A percentile compares a stretch with the other conserved stretches of the same genome.
phyloP scores from a whole-genome alignment of 169 alveolate species.

The Babesia ovis region DNA sequence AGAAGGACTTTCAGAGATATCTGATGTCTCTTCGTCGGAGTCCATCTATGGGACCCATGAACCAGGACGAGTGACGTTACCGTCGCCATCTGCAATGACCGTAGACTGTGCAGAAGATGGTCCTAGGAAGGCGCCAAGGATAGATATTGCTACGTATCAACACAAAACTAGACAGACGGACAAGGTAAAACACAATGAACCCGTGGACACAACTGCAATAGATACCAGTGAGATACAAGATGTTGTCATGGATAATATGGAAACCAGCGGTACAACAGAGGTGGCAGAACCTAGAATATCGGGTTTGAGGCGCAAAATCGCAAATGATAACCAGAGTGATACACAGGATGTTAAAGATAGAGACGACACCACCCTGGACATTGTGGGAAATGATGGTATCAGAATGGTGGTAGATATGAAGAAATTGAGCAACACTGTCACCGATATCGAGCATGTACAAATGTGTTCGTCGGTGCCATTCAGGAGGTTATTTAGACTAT shows the following conservation, averaged over 20 bases:
- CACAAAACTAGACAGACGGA: background rate
- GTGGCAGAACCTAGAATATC: background rate
- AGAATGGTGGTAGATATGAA: conserved; percentile 9
- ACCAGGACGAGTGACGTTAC: background rate
- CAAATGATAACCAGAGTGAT: background rate
- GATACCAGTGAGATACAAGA: background rate
- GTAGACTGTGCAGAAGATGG: conserved; percentile 2
- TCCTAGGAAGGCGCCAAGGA: conserved; percentile 24
- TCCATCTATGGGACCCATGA: background rate
- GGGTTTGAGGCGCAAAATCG: background rate
- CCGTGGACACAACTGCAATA: background rate
- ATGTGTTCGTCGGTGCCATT: conserved; percentile 60
- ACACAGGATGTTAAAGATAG: background rate
- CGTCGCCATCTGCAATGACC: conserved; percentile 24
- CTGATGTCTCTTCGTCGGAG: conserved; percentile 43
- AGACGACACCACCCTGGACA: conserved; percentile 3
- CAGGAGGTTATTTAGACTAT: conserved; percentile 33
- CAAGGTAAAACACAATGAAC: background rate
- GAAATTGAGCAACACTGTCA: conserved; percentile 41
- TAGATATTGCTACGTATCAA: background rate
- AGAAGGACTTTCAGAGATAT: conserved; percentile 11
- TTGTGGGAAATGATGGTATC: conserved; percentile 19
- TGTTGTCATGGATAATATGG: background rate
- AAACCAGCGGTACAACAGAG: background rate
- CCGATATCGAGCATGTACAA: conserved; percentile 64